Conservation (phyloP, 495 filamentous ascomycete genomes). For the Aspergillus leporis region DNA sequence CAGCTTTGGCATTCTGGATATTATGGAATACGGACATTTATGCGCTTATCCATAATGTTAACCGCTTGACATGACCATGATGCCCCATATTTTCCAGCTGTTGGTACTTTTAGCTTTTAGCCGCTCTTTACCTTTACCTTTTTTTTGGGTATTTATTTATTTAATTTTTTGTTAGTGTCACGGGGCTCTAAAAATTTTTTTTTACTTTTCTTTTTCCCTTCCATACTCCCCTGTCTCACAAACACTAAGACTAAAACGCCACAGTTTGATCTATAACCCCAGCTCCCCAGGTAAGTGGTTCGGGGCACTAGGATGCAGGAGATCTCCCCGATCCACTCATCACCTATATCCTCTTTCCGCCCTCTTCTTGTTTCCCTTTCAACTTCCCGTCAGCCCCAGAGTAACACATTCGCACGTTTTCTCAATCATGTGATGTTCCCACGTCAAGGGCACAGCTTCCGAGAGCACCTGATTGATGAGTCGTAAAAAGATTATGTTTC, state of each 20-base stretch:
- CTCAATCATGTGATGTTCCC: conserved; percentile 25
- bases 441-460: conserved; percentile 18
- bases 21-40: background rate
- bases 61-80: background rate
- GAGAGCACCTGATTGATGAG: conserved; percentile 18
- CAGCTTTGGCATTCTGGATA: background rate
- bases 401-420: conserved; percentile 22
- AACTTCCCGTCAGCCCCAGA: conserved; percentile 15
- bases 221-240: conserved; percentile 2
- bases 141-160: conserved; percentile 9
- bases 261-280: conserved; percentile 16
- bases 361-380: background rate
- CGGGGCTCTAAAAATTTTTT: conserved; percentile 15
- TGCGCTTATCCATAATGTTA: background rate
- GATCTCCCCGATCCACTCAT: conserved; percentile 19
- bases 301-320: conserved; percentile 19
- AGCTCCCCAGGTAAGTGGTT: conserved; percentile 22
- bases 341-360: conserved; percentile 8
- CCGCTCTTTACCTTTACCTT: conserved; percentile 7
- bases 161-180: conserved; percentile 18
- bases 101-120: conserved; percentile 14
- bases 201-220: background rate
- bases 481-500: conserved; percentile 8
- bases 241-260: conserved; percentile 16
- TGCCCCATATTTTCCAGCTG: background rate